Evolutionary conservation across 768 basidiomycete genomes (phyloP), one percentile per base, ranked within the genome.

Genomic region (Russula sp.): DNA sequence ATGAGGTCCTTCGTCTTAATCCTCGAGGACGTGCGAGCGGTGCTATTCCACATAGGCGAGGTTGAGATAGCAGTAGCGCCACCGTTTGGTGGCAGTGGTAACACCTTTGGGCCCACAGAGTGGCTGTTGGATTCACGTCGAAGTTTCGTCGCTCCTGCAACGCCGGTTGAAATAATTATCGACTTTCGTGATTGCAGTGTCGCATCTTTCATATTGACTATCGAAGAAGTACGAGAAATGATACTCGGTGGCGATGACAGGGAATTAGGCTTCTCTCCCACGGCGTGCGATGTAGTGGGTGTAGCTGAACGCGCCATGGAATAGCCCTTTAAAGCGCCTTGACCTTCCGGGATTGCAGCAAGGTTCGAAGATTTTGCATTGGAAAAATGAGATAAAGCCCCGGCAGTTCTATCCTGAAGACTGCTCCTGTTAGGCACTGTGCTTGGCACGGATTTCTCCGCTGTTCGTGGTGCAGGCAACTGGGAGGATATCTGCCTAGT

Each of bases 1-100:
- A 65, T 65, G 34, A 65, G 64, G 28, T 61, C 64, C n/a, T 61
- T 65, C 2, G 64, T 65, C 32, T 28, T 65, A 5, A 65, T 56
- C 34, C 55, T 65, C n/a, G 64, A 36, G 13, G 59, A 18, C 26
- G 34, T 50, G 46, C 63, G 63, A 20, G 59, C 6, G 10, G 49
- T 36, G 58, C 40, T 32, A 48, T 44, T 57, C 49, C 54, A 46
- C 7, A 24, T 24, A 26, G 49, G 16, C 24, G 55, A 56, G 1
- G 48, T 11, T 6, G 59, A 22, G 5, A 16, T 16, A 5, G 38
- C 28, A 26, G 11, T 9, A 20, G 32, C 28, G 7, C 52, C 34
- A 24, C 48, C 48, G 5, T 5, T 30, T 14, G 57, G 38, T 32
- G 22, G 24, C n/a, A 40, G 22, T 6, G 50, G 28, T 38, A 16